Percentiles rank a stretch among this genome's conserved stretches.
phyloP scores from a whole-genome alignment of 805 yeast genomes.

The Kuraishia hungarica region DNA sequence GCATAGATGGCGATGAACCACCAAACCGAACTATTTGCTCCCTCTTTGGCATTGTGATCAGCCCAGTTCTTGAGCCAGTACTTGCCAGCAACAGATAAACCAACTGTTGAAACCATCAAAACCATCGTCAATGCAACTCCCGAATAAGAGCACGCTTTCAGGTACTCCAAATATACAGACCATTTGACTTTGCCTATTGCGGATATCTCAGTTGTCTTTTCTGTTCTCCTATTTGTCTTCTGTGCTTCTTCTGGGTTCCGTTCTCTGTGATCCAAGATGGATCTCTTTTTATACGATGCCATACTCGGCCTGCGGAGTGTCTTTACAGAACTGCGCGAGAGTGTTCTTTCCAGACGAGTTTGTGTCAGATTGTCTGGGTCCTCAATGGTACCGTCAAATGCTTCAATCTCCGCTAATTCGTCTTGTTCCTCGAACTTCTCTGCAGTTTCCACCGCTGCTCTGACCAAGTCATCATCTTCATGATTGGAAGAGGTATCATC shows the following conservation, averaged over 20 bases:
- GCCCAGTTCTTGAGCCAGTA: slow-evolving; percentile 70
- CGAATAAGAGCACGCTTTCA: slow-evolving; percentile 46
- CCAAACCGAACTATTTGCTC: slow-evolving; percentile 32
- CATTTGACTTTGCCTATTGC: slow-evolving; percentile 52
- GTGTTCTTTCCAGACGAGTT: background rate
- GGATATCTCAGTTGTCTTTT: slow-evolving; percentile 42
- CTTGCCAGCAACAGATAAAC: slow-evolving; percentile 32
- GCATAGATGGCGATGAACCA: slow-evolving; percentile 48
- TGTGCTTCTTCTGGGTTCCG: background rate
- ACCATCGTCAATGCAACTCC: slow-evolving; percentile 37
- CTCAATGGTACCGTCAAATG: background rate
- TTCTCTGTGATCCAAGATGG: background rate
- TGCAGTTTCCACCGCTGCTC: background rate
- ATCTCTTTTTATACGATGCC: background rate
- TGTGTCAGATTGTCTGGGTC: background rate
- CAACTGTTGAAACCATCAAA: slow-evolving; percentile 21
- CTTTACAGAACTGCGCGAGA: background rate
- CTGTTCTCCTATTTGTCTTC: slow-evolving; percentile 25
- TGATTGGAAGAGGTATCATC: background rate
- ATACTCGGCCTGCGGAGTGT: background rate
- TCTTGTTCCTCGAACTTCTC: background rate
- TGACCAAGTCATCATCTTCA: background rate
- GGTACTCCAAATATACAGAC: slow-evolving; percentile 44
- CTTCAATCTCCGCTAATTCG: background rate
- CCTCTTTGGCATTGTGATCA: slow-evolving; percentile 36